phyloP scores from a whole-genome alignment of 257 asterid genomes.

The Mentha longifolia region DNA sequence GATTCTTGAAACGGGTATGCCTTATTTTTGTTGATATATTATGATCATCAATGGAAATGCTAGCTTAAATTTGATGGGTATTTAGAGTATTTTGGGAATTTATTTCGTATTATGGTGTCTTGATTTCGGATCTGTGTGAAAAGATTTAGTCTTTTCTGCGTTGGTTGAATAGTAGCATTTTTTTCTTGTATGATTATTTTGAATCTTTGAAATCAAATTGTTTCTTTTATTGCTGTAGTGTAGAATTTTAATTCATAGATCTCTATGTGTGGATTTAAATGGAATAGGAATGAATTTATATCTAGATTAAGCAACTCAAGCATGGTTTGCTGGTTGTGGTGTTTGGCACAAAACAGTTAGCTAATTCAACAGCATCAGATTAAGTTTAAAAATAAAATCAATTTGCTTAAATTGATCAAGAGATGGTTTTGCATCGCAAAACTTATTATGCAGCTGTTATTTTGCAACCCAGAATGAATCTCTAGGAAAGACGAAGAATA shows the following conservation, averaged over 20 bases:
- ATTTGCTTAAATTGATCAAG: not conserved
- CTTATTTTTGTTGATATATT: conserved; percentile 20
- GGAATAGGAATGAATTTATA: not conserved
- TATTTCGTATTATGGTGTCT: not conserved
- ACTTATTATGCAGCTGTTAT: not conserved
- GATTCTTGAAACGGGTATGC: conserved; percentile 78
- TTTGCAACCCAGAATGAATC: not conserved
- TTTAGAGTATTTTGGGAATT: too few relatives aligned
- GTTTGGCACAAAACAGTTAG: not conserved
- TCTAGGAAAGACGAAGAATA: not conserved
- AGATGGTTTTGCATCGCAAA: conserved; percentile 16
- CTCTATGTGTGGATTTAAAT: not conserved
- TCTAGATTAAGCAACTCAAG: not conserved
- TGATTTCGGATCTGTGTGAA: conserved; percentile 29
- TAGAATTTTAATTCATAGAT: not conserved
- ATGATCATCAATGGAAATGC: not conserved
- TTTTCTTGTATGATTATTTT: not conserved
- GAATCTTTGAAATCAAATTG: too few relatives aligned
- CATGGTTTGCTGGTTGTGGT: conserved; percentile 7
- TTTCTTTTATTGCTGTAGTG: not conserved
- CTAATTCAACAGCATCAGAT: not conserved
- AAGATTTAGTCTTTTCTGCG: not conserved
- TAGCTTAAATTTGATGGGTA: conserved; percentile 1
- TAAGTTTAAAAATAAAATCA: not conserved
- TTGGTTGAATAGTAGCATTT: conserved; percentile 2